Base-by-base conservation (phyloP, 257 asterid genomes). In the Nicotiana sylvestris region DNA sequence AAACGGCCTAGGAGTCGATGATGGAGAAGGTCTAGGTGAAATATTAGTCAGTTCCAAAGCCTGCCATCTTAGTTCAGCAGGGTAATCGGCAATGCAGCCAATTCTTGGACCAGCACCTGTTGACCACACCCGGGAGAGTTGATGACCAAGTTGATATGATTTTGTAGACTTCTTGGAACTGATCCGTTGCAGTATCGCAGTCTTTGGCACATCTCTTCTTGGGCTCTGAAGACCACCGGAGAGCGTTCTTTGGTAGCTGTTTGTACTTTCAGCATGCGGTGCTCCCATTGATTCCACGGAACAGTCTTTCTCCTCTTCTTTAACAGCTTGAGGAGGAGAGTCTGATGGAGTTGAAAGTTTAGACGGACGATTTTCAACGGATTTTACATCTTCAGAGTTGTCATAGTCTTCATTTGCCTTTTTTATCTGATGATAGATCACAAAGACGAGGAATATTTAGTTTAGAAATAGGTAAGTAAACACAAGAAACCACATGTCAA, bases 71-170 rank as follows among this genome's bases (percentile, higher is more conserved):
- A 96, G 60, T 86, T 93, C 98, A 83, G 87, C 4, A 0, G 99
- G 99, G 87, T 96, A 96, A 85, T 96, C 98, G 2, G 95, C 97
- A 86, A 96, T 70, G 80, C 99, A 96, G 18, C 99, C 99, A 33
- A 96, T 94, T 85, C 99, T 90, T 5, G 99, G 98, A 33, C 99
- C 99, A 0, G 93, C 93, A 8, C 98, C 98, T 0, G 98, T 93
- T 6, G 97, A 93, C 99, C 99, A 96, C 58, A 78, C 88, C 74
- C 65, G 65, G 0, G 97, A 85, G 46, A 96, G 92, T 80, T 92
- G 98, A 81, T 93, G 85, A 69, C 97, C 99, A 2, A 96, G 76
- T 81, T 96, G 99, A 82, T 93, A 93, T 4, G 99, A 96, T 25
- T 74, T 93, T 37, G 89, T 93, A 6, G 91, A 85, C 76, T 91